Evolutionary conservation across 2,329 filamentous ascomycete species (phyloP), one percentile per base, ranked within the genome.

Genomic region (Pseudogymnoascus sp.): DNA sequence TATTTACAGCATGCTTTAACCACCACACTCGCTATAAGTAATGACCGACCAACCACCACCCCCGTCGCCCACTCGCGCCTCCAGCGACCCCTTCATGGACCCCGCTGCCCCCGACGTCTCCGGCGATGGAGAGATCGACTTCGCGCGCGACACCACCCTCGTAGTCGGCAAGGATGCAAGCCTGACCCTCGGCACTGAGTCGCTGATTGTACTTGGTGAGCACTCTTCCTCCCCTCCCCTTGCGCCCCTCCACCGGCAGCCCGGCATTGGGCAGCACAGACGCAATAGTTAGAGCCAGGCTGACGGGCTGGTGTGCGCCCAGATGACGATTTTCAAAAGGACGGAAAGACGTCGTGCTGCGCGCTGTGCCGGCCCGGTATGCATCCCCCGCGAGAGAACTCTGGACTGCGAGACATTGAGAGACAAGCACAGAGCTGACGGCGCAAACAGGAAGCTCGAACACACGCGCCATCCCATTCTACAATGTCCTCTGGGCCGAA

Each of bases 401-500:
- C 2, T 23, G 12, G 19, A 35, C 62, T 26, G 55, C 33, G 65
- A 68, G 59, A 68, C 63, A 55, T 16, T 61, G 39, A 23, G 16
- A 29, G 33, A 55, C 61, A 65, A 62, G 37, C 33, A 64, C 14
- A 12, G 31, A 64, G 52, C 67, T 70, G 35, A 70, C 67, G 61
- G 19, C 16, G 21, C 31, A 14, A 21, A 60, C 33, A 72, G 70
- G 66, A 39, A 69, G 70, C 19, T 67, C 68, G 19, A 71, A 72
- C 61, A 73, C 72, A 19, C 66, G 70, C 79, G 78, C 82, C 5
- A 88, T 97, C 31, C 86, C 90, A 1, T 87, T 91, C 65, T 92
- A 90, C 77, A 89, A 96, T 72, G 78, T 97, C 65, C 85, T 97
- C 59, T 95, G 91, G 87, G 90, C 88, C 39, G 86, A 90, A 67